Evolutionary conservation across 108 stramenopile species (phyloP), one percentile per base, ranked within the genome.

Genomic region (Cylindrotheca fusiformis): DNA sequence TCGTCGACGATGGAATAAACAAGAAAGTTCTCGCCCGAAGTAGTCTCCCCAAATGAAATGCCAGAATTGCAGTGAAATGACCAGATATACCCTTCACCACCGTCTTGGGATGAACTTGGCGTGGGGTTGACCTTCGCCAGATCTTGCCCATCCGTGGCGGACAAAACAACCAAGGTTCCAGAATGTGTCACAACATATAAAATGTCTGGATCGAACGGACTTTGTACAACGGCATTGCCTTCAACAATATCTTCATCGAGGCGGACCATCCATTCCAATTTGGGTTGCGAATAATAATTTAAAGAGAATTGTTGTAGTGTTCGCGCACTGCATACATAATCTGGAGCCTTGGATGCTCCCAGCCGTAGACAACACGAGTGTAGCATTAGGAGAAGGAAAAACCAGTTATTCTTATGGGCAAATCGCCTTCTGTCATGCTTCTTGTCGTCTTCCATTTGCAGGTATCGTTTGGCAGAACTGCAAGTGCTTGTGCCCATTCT

Each of bases 1-100:
- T 54, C 26, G 60, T 63, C 60, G 28, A 63, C 50, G 3, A 71
- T 32, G 20, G 69, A 48, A 57, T 71, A 71, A 10, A 33, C 69
- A 30, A 63, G 18, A 27, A 71, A 71, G n/a, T 56, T 21, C 14
- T 59, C 26, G 2, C 52, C 54, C 21, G 53, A 26, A 3, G 19
- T 20, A 14, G 54, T 54, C 2, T 6, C 55, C 32, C 61, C 69
- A 57, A 71, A 71, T 28, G 50, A 4, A 20, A 63, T 51, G 14
- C 69, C 69, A 4, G 69, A 71, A 23, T 55, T 32, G 1, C 53
- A 71, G 29, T 41, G 24, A 0, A 33, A 17, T 6, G 54, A 59
- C 54, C 61, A 56, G 1, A 55, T 26, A 0, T 24, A 31, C 8
- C 24, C 53, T 5, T 24, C 45, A 33, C 61, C 61, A 25, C 57